phyloP scores from a whole-genome alignment of 768 basidiomycete species.

The Cubamyces lactineus region DNA sequence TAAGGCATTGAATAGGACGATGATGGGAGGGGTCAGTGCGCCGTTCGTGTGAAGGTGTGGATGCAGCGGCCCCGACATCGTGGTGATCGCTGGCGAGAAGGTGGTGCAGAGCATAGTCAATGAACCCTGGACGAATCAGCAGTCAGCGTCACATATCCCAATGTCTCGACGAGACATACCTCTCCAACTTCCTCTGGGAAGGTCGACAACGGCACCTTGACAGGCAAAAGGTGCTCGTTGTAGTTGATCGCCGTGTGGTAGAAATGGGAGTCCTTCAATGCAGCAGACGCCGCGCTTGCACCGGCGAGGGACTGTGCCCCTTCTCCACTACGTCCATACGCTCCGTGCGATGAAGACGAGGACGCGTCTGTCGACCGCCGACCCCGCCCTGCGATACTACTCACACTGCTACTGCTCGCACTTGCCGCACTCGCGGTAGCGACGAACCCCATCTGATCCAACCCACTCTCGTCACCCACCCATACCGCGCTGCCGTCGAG shows the following conservation, averaged over 20 bases:
- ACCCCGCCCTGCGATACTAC: constrained; percentile 42
- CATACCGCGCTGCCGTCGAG: constrained; percentile 82
- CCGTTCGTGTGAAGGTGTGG: constrained; percentile 95
- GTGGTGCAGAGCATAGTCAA: constrained; percentile 87
- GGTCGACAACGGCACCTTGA: constrained; percentile 86
- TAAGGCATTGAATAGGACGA: constrained; percentile 94
- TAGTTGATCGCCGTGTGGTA: constrained; percentile 86
- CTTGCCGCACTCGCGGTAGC: constrained; percentile 20
- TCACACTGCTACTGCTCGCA: constrained; percentile 29
- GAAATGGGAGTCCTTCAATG: constrained; percentile 89
- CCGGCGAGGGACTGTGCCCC: constrained; percentile 26
- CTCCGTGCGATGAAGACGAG: constrained; percentile 65
- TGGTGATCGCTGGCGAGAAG: constrained; percentile 64
- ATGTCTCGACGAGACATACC: constrained; percentile 48
- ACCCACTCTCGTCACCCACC: constrained; percentile 75
- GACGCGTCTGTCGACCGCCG: constrained; percentile 76
- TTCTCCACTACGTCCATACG: constrained; percentile 27
- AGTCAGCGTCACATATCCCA: constrained; percentile 10
- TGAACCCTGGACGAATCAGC: constrained; percentile 67
- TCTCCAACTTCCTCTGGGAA: constrained; percentile 97
- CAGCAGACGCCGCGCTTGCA: constrained; percentile 20
- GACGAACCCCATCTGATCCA: constrained; percentile 43
- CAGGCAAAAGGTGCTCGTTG: constrained; percentile 82
- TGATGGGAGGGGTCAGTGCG: constrained; percentile 87
- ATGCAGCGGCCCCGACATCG: constrained; percentile 74